These are phyloP conservation scores for Posidonia oceanica DNA, from an alignment of 116 monocot species.

Conservation along the genomic window DNA sequence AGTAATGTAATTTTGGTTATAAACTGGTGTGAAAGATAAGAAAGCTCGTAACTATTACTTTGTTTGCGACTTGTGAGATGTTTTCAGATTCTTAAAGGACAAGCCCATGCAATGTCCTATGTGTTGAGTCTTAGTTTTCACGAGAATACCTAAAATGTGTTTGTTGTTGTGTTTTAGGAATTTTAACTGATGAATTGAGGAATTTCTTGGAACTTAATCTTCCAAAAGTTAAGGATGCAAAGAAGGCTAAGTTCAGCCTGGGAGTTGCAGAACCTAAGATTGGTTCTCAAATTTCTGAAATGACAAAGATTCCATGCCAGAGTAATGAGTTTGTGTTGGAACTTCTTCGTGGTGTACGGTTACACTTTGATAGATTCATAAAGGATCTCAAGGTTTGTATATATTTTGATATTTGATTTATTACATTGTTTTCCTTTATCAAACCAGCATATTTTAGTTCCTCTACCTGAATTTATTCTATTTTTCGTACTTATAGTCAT, in stretches of 20 bases:
- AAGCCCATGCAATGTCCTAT: not conserved
- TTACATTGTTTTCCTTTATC: not conserved
- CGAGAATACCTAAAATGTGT: not conserved
- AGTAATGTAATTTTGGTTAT: no score
- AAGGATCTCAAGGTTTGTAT: conserved; percentile 63
- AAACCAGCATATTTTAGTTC: not conserved
- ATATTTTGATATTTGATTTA: not conserved
- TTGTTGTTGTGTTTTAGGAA: conserved; percentile 20
- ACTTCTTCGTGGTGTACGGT: conserved; percentile 67
- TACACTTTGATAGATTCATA: conserved; percentile 75
- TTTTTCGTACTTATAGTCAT: conserved; percentile 26
- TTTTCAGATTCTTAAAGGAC: not conserved
- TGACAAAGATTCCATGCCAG: conserved; percentile 73
- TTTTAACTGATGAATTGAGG: conserved; percentile 76
- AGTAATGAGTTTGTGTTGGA: conserved; percentile 74
- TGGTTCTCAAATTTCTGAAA: conserved; percentile 74
- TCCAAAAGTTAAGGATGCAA: conserved; percentile 60
- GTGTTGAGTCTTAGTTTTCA: not conserved
- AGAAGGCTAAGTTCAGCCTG: conserved; percentile 70
- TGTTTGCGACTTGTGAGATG: not conserved
- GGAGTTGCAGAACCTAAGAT: conserved; percentile 77
- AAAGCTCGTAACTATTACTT: not conserved
- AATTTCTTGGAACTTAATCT: conserved; percentile 74
- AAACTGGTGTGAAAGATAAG: not conserved
- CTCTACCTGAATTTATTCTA: not conserved